These are phyloP conservation scores for Naumovozyma baii DNA, from an alignment of 805 yeast genomes.

Conservation along the genomic window DNA sequence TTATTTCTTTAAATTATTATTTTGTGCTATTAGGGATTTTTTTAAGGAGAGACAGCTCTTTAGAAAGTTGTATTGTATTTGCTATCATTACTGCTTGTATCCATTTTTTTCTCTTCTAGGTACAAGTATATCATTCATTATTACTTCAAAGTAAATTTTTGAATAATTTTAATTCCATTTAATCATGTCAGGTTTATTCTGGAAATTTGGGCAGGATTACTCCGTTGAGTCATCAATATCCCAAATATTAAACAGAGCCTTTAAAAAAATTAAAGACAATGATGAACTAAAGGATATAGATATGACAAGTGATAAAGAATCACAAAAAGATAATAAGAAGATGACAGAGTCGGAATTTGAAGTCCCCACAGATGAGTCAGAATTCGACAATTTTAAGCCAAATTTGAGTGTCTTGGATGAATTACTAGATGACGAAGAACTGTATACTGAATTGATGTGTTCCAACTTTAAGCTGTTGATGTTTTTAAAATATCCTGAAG, in stretches of 20 bases:
- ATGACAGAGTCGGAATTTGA: constrained; percentile 9
- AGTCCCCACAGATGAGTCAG: constrained; percentile 26
- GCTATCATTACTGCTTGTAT: no score
- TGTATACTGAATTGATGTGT: constrained; percentile 60
- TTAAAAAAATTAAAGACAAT: constrained; percentile 18
- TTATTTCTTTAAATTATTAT: no score
- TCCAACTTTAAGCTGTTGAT: constrained; percentile 69
- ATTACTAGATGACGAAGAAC: constrained; percentile 62
- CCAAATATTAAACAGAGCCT: constrained; percentile 34
- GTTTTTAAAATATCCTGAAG: constrained; percentile 69
- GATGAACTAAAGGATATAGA: constrained; percentile 26
- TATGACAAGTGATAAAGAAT: constrained; percentile 19
- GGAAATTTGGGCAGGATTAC: constrained; percentile 54
- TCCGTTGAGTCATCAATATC: constrained; percentile 47
- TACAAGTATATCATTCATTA: no score
- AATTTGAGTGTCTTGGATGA: constrained; percentile 39
- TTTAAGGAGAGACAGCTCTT: no score
- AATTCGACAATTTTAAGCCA: constrained; percentile 31
- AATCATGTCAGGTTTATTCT: constrained; percentile 42
- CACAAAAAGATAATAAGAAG: constrained; percentile 12
- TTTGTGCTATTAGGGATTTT: no score
- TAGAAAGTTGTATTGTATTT: no score
- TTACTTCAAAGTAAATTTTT: no score
- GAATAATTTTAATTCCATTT: no score
- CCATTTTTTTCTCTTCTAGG: no score